A percentile compares a stretch with the other conserved stretches of the same genome.
phyloP scores from a whole-genome alignment of 495 filamentous ascomycete genomes.

The Rostrohypoxylon terebratum region DNA sequence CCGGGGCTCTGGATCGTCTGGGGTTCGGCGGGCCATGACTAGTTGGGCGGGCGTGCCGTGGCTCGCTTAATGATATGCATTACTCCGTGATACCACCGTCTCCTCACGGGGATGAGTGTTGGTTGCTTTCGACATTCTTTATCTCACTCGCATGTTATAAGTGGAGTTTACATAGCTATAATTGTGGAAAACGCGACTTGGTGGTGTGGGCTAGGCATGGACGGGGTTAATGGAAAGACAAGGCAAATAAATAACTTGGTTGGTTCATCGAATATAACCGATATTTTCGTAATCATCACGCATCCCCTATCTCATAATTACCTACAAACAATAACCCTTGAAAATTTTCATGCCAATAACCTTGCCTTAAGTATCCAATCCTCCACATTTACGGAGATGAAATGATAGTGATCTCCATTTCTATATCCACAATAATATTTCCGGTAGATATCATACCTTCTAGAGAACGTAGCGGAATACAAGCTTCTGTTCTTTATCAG shows the following conservation, averaged over 20 bases:
- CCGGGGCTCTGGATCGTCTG: not conserved
- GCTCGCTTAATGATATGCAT: constrained; percentile 8
- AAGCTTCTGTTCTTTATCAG: constrained; percentile 61
- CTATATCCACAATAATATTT: not conserved
- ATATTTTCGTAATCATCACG: not conserved
- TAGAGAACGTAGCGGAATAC: constrained; percentile 56
- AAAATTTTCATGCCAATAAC: not conserved
- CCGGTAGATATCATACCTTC: not conserved
- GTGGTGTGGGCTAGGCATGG: not conserved
- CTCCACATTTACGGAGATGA: not conserved
- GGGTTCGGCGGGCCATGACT: constrained; percentile 7
- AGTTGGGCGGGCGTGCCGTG: not conserved
- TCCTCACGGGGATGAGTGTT: not conserved
- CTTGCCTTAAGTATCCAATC: not conserved
- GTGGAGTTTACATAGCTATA: not conserved
- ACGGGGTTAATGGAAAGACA: not conserved
- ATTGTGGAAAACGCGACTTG: not conserved
- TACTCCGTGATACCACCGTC: not conserved
- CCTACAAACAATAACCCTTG: not conserved
- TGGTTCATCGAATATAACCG: not conserved
- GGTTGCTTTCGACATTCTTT: not conserved
- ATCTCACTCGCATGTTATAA: not conserved
- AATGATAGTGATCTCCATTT: not conserved
- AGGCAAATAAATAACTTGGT: not conserved
- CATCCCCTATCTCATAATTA: not conserved